Evolutionary conservation across 768 basidiomycete species (phyloP), one percentile per base, ranked within the genome.

Genomic region (Holtermanniella nyarrowii): DNA sequence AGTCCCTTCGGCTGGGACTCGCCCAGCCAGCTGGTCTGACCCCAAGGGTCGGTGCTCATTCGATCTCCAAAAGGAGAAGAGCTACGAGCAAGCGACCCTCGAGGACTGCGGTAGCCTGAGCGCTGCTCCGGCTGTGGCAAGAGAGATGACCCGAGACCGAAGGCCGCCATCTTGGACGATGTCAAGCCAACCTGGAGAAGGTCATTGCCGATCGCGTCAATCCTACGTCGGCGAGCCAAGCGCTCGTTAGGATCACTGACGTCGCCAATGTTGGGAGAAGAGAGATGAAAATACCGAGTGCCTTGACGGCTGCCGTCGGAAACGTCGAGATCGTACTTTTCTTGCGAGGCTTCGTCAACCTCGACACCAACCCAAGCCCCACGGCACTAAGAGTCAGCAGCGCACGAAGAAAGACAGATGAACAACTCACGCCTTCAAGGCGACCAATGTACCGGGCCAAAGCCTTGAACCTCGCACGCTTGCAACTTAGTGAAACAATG

Each of bases 321-420:
- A 16, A 57, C 59, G 7, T 46, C 40, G 23, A 66, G 37, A 23
- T 54, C 63, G 31, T 52, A 53, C 37, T 59, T 49, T 2, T 50
- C 49, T n/a, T 22, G 16, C 18, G 26, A 18, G 14, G 55, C 31
- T 31, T 59, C 59, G 18, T 62, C 55, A 14, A 61, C 52, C 48
- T 71, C 67, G 3, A 71, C 46, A 11, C 69, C 69, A 2, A 71
- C 56, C 67, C 66, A 71, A 18, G 64, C 58, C 7, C 67, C 69
- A n/a, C 26, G 21, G 23, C 58, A 51, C 63, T 65, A 24, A 2
- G 3, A 22, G n/a, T 10, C 20, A 24, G 37, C 0, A 25, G 5
- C 18, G 16, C 13, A n/a, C 24, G 27, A 27, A 25, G 16, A 12
- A 2, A 23, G n/a, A 26, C 22, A 23, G 16, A 13, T 26, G n/a